Evolutionary conservation across 2,329 filamentous ascomycete genomes (phyloP), one percentile per base, ranked within the genome.

Genomic region (Apiospora arundinis): DNA sequence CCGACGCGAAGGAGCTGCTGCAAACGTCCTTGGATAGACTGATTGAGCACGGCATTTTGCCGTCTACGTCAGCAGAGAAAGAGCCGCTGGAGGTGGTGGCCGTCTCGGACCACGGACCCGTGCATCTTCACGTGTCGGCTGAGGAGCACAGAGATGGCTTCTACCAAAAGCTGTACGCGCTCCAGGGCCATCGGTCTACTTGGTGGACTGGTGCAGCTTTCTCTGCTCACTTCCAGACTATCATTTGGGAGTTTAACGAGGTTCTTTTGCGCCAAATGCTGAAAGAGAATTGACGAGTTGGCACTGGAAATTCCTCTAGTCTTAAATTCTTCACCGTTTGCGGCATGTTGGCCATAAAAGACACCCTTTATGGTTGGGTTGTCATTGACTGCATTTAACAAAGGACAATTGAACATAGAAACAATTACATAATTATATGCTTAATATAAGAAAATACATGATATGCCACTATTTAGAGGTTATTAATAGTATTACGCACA

Each of bases 161-260:
- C 44, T 11, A 32, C 7, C 42, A 48, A 42, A 37, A 14, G 23
- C 23, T 67, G 23, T 67, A 67, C 14, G 66, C 66, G 3, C 42
- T 67, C 6, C 65, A 67, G 23, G 65, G 65, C 23, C 65, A 46
- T 16, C 65, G 65, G 40, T 67, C 65, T 11, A 67, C 65, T 16
- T 67, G 65, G 65, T 67, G 65, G 65, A 67, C 65, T 3, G 65
- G 65, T 2, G 65, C 65, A 23, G 65, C 65, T 12, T 67, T 67
- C 21, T n/a, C 65, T 2, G 46, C 42, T 16, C 65, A 67, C 14
- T 67, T 67, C 21, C 65, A 67, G 65, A 67, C 65, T 2, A 60
- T 60, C 6, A 60, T 60, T 4, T 60, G 52, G 52, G 52, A 60
- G 8, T 37, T 37, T 4, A 60, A 60, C 8, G 52, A 60, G 2